A percentile compares a stretch with the other conserved stretches of the same genome.
These are phyloP conservation scores for Diaporthe capsici DNA, from an alignment of 2,329 filamentous ascomycete genomes.

Conservation along the genomic window DNA sequence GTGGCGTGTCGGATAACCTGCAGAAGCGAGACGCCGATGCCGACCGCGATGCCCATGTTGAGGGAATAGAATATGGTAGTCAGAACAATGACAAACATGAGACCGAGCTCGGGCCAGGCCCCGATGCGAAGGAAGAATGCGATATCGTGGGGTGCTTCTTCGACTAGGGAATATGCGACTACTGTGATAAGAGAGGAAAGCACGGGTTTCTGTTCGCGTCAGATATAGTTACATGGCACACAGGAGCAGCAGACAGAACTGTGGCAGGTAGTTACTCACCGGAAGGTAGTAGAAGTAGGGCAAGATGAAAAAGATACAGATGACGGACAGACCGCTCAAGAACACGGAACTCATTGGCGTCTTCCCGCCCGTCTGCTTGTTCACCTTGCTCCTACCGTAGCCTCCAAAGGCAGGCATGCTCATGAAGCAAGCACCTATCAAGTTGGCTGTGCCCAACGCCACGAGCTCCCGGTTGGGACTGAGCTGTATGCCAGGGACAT, in stretches of 20 bases:
- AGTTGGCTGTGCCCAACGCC: conserved; percentile 89
- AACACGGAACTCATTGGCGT: conserved; percentile 96
- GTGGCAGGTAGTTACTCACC: conserved; percentile 68
- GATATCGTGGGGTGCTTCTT: conserved; percentile 95
- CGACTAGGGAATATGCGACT: conserved; percentile 93
- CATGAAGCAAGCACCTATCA: conserved; percentile 94
- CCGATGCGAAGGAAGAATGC: conserved; percentile 88
- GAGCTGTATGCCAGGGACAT: conserved; percentile 83
- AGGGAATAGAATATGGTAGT: conserved; percentile 97
- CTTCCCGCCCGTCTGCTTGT: conserved; percentile 89
- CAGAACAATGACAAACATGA: conserved; percentile 92
- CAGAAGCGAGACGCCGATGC: conserved; percentile 90
- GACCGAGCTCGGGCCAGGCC: conserved; percentile 86
- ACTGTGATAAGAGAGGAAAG: conserved; percentile 95
- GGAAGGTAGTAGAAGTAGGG: conserved; percentile 96
- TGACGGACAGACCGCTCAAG: conserved; percentile 83
- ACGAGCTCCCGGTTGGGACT: conserved; percentile 95
- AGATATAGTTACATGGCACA: background rate
- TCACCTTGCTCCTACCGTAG: conserved; percentile 96
- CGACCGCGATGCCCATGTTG: conserved; percentile 92
- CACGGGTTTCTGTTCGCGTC: conserved; percentile 82
- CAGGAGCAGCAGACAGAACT: conserved; percentile 33
- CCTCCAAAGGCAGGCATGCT: conserved; percentile 94
- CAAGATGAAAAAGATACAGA: conserved; percentile 85
- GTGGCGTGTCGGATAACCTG: conserved; percentile 93